These are phyloP conservation scores for Spinellus fusiger DNA, from an alignment of 192 early-diverging fungal species.

Conservation along the genomic window DNA sequence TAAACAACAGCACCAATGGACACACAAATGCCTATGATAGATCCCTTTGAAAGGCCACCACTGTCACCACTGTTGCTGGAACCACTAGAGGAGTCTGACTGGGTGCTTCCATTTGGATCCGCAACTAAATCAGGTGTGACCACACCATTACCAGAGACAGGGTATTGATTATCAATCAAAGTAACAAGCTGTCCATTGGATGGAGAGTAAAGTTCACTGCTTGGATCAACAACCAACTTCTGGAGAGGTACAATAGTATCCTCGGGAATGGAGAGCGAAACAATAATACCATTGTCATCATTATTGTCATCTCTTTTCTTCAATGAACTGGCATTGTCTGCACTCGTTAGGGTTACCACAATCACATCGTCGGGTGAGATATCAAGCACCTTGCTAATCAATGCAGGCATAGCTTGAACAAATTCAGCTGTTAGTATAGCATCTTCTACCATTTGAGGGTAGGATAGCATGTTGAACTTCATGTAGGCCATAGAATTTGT, in stretches of 20 bases:
- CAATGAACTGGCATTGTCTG: neutral
- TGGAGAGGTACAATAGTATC: conserved; percentile 10
- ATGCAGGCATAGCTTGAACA: conserved; percentile 15
- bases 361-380: conserved; percentile 18
- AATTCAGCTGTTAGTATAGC: conserved; percentile 22
- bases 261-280: conserved; percentile 18
- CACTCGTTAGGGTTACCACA: conserved; percentile 19
- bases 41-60: conserved; percentile 11
- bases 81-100: neutral
- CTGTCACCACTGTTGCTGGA: neutral
- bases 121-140: neutral
- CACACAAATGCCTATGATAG: conserved; percentile 32
- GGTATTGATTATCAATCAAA: conserved; percentile 19
- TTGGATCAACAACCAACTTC: conserved; percentile 5
- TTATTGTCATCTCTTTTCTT: neutral
- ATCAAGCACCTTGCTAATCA: conserved; percentile 10
- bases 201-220: conserved; percentile 12
- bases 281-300: conserved; percentile 10
- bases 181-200: conserved; percentile 12
- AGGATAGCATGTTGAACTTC: conserved; percentile 22
- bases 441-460: conserved; percentile 17
- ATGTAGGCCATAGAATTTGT: conserved; percentile 3
- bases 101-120: neutral
- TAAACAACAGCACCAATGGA: conserved; percentile 27
- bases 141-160: conserved; percentile 4